Conservation (phyloP, 768 basidiomycete species). For the Leccinum variicolor region DNA sequence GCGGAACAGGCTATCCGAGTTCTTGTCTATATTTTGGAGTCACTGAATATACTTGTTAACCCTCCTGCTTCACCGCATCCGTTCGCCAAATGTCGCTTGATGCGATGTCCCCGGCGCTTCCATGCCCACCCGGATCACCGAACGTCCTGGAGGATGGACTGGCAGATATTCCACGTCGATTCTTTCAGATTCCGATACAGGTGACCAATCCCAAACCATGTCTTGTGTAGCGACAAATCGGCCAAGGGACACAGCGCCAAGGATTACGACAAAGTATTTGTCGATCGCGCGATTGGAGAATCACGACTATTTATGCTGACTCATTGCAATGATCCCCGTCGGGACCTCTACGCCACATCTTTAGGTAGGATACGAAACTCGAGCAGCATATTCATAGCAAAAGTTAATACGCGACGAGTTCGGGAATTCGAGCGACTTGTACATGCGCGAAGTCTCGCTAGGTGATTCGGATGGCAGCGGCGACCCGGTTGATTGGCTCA, state of each 20-base stretch:
- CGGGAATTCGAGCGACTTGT: background rate
- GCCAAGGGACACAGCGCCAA: background rate
- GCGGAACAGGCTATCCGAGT: background rate
- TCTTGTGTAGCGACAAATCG: background rate
- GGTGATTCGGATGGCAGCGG: background rate
- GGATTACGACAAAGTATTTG: background rate
- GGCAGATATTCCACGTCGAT: conserved; percentile 2
- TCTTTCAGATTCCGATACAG: conserved; percentile 2
- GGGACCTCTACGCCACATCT: background rate
- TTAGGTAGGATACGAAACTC: background rate
- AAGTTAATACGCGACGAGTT: background rate
- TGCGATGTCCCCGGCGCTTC: conserved; percentile 17
- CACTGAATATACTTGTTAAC: conserved; percentile 4
- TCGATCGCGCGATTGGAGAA: background rate
- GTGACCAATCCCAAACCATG: background rate
- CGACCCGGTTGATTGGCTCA: background rate
- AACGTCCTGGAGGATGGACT: background rate
- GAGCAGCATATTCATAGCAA: background rate
- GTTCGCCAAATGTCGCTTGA: conserved; percentile 1
- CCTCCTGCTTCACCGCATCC: background rate
- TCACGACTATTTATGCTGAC: background rate
- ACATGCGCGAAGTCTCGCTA: background rate
- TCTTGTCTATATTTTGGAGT: background rate
- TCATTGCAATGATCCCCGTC: background rate
- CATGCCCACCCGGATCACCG: background rate